These are phyloP conservation scores for Suillus tomentosus DNA, from an alignment of 768 basidiomycete species.

Conservation along the genomic window DNA sequence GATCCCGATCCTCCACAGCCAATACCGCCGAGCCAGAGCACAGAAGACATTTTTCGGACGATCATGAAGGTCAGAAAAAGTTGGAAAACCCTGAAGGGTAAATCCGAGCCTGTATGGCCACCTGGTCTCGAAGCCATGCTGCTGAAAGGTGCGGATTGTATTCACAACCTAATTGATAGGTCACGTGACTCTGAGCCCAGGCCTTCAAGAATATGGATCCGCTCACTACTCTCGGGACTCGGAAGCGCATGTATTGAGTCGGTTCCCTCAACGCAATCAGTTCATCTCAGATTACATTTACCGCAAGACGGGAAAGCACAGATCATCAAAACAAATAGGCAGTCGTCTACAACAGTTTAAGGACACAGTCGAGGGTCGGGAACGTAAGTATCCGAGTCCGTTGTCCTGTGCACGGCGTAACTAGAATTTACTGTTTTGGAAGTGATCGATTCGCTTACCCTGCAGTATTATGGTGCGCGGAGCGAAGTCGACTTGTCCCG, in stretches of 20 bases:
- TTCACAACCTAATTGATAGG: conserved; percentile 13
- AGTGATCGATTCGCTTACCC: conserved; percentile 37
- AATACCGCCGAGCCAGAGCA: conserved; percentile 24
- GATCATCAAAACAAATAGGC: conserved; percentile 80
- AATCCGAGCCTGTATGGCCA: conserved; percentile 74
- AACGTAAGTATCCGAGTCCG: conserved; percentile 48
- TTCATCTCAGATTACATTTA: conserved; percentile 81
- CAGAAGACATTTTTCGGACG: conserved; percentile 59
- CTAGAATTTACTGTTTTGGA: conserved; percentile 25
- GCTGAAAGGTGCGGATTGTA: conserved; percentile 58
- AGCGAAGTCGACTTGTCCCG: conserved; percentile 24
- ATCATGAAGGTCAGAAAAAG: conserved; percentile 69
- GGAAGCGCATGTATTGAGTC: conserved; percentile 65
- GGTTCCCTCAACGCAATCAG: conserved; percentile 77
- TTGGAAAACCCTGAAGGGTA: conserved; percentile 72
- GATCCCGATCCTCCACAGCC: conserved; percentile 10
- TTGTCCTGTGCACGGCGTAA: conserved; percentile 2
- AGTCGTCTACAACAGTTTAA: conserved; percentile 78
- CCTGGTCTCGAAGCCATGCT: conserved; percentile 76
- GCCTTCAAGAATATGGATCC: conserved; percentile 69
- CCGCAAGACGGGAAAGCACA: conserved; percentile 63
- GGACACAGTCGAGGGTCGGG: conserved; percentile 72
- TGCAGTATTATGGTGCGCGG: conserved; percentile 31
- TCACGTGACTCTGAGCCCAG: conserved; percentile 37
- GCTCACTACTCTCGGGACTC: conserved; percentile 57